These are phyloP conservation scores for Bathelium albidoporum DNA, from an alignment of 495 filamentous ascomycete genomes.

Conservation along the genomic window DNA sequence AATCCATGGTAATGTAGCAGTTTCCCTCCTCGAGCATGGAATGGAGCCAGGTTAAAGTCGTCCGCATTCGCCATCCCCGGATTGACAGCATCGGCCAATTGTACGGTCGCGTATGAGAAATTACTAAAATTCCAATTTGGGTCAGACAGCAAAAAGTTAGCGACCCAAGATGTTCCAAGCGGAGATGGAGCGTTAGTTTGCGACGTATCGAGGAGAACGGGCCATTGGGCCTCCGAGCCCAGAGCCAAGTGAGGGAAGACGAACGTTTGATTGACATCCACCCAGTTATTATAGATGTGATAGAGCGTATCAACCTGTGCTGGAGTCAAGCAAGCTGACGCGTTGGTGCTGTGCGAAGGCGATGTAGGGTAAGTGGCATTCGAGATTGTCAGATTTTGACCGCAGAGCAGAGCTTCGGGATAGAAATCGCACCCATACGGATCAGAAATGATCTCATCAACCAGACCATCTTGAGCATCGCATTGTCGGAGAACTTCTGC, in stretches of 20 bases:
- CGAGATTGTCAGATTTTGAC: constrained; percentile 10
- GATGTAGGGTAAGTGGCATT: constrained; percentile 15
- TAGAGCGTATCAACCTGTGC: constrained; percentile 46
- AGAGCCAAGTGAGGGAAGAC: constrained; percentile 43
- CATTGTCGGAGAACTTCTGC: constrained; percentile 55
- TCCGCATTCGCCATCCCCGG: constrained; percentile 40
- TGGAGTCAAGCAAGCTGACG: constrained; percentile 42
- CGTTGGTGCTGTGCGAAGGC: not conserved
- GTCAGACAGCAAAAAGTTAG: constrained; percentile 37
- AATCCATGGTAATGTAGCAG: constrained; percentile 46
- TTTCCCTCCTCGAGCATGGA: constrained; percentile 42
- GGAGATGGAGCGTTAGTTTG: constrained; percentile 24
- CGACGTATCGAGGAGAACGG: constrained; percentile 25
- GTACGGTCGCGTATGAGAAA: constrained; percentile 32
- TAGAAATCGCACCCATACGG: constrained; percentile 49
- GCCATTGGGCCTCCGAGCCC: constrained; percentile 35
- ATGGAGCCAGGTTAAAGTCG: constrained; percentile 39
- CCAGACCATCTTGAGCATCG: constrained; percentile 51
- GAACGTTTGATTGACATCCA: constrained; percentile 40
- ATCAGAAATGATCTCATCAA: constrained; percentile 55
- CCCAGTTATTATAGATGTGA: constrained; percentile 45
- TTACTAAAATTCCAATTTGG: constrained; percentile 28
- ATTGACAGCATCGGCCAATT: constrained; percentile 32
- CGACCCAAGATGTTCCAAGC: constrained; percentile 34
- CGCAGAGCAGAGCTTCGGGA: constrained; percentile 44